Evolutionary conservation across 2,329 filamentous ascomycete species (phyloP).

Genomic region (Ilyonectria destructans): DNA sequence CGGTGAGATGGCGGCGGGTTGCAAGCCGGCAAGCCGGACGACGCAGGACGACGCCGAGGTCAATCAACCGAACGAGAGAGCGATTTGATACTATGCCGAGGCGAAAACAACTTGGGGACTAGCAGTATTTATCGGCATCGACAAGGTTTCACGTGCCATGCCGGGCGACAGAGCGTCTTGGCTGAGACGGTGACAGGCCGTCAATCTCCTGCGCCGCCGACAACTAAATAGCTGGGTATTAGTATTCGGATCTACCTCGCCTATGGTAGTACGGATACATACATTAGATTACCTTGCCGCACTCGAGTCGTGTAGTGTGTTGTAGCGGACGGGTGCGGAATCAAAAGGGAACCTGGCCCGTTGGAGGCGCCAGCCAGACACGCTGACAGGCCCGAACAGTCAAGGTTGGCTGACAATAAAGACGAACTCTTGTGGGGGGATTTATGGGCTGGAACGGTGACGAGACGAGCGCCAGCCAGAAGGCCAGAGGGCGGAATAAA

Average conservation of each 20-base stretch:
- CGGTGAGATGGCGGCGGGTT: constrained; percentile 22
- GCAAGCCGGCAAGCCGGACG: constrained; percentile 24
- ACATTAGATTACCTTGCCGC: constrained; percentile 10
- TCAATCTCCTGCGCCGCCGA: constrained; percentile 37
- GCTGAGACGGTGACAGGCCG: constrained; percentile 20
- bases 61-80: constrained; percentile 29
- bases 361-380: background rate
- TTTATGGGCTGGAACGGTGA: constrained; percentile 5
- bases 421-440: constrained; percentile 4
- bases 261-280: background rate
- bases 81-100: constrained; percentile 45
- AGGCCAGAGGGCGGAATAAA: constrained; percentile 7
- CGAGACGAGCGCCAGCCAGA: constrained; percentile 11
- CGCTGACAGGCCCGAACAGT: background rate
- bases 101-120: constrained; percentile 39
- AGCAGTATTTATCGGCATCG: constrained; percentile 28
- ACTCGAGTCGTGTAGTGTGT: constrained; percentile 14
- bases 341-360: background rate
- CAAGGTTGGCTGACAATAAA: background rate
- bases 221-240: constrained; percentile 2
- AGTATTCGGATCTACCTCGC: constrained; percentile 17
- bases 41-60: constrained; percentile 28
- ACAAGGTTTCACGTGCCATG: constrained; percentile 46
- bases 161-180: constrained; percentile 35
- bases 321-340: background rate